These are phyloP conservation scores for Rhytidhysteron rufulum DNA, from an alignment of 2,329 filamentous ascomycete genomes.

Conservation along the genomic window DNA sequence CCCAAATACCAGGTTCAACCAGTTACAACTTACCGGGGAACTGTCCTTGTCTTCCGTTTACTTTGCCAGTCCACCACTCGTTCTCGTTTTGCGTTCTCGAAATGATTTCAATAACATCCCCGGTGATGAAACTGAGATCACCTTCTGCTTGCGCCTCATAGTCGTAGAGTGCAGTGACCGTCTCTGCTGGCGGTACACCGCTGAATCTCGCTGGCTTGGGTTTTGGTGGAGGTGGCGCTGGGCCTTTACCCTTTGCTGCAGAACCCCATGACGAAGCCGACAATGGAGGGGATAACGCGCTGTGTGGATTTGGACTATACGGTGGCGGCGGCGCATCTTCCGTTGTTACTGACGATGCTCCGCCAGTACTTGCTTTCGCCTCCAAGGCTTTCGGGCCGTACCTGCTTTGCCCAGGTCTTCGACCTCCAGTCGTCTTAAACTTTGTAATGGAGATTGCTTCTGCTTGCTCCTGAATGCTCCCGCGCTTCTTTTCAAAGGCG, in stretches of 20 bases:
- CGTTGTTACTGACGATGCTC: constrained; percentile 26
- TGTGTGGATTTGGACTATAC: constrained; percentile 32
- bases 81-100: constrained; percentile 83
- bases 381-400: constrained; percentile 38
- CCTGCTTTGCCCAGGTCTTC: constrained; percentile 35
- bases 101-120: constrained; percentile 87
- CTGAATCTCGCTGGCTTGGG: constrained; percentile 69
- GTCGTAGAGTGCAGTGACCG: constrained; percentile 87
- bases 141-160: constrained; percentile 94
- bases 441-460: constrained; percentile 82
- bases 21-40: constrained; percentile 72
- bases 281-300: constrained; percentile 21
- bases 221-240: constrained; percentile 48
- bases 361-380: constrained; percentile 19
- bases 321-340: constrained; percentile 38
- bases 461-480: constrained; percentile 78
- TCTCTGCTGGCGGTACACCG: constrained; percentile 64
- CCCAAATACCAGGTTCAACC: too few relatives aligned
- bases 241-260: constrained; percentile 46
- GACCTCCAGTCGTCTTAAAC: constrained; percentile 81
- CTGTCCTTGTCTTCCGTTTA: constrained; percentile 78
- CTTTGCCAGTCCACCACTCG: constrained; percentile 91
- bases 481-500: constrained; percentile 83
- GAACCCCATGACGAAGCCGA: constrained; percentile 40
- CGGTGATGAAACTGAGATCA: constrained; percentile 83